These are phyloP conservation scores for Brassica rapa DNA, from an alignment of 345 rosid genomes.

Conservation along the genomic window DNA sequence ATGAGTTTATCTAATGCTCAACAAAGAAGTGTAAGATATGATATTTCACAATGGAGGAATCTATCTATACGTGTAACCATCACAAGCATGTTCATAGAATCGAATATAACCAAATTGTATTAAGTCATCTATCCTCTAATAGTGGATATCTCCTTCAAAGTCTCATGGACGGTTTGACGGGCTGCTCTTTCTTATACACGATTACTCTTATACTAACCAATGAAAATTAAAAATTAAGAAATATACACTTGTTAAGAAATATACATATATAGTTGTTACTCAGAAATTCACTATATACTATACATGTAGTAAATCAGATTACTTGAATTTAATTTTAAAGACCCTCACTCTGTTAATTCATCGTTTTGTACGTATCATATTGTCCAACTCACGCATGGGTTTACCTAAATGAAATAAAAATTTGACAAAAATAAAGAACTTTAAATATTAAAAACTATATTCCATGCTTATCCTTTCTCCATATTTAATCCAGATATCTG, in stretches of 20 bases:
- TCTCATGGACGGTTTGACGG: not conserved
- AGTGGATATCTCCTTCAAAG: not conserved
- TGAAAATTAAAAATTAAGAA: no score
- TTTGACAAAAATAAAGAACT: not conserved
- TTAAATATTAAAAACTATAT: not conserved
- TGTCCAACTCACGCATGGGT: not conserved
- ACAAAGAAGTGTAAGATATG: not conserved
- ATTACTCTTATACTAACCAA: no score
- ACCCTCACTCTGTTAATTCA: not conserved
- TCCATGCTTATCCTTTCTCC: not conserved
- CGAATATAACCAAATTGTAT: not conserved
- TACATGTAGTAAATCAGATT: not conserved
- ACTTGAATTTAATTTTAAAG: not conserved
- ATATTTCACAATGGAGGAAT: not conserved
- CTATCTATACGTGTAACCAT: slow-evolving; percentile 22
- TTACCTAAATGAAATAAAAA: not conserved
- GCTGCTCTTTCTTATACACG: no score
- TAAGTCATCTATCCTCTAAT: not conserved
- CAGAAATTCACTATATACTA: not conserved
- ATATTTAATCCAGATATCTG: not conserved
- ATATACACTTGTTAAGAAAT: no score
- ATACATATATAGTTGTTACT: not conserved
- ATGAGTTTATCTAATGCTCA: not conserved
- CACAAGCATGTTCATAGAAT: not conserved
- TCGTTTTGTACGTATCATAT: not conserved